These are phyloP conservation scores for Leccinum pellstonianum DNA, from an alignment of 768 basidiomycete species.

Conservation along the genomic window DNA sequence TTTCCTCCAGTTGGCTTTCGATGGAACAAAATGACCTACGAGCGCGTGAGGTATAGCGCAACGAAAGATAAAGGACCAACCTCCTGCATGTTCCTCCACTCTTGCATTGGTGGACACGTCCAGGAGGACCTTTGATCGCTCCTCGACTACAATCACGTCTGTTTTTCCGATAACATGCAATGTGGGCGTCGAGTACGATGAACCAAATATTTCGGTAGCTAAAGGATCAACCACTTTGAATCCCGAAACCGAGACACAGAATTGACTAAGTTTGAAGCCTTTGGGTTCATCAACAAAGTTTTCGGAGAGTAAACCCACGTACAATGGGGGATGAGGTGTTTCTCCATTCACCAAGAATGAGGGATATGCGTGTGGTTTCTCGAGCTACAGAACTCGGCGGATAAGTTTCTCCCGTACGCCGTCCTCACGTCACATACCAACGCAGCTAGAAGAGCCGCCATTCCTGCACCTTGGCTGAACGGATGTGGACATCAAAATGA, in stretches of 20 bases:
- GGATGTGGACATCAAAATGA: constrained; percentile 6
- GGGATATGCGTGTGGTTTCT: constrained; percentile 50
- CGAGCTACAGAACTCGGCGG: constrained; percentile 41
- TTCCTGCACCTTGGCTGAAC: constrained; percentile 70
- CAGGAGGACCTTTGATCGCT: constrained; percentile 60
- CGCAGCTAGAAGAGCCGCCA: constrained; percentile 69
- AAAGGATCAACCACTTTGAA: constrained; percentile 54
- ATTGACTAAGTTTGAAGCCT: constrained; percentile 45
- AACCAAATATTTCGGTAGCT: constrained; percentile 47
- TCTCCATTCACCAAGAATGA: constrained; percentile 63
- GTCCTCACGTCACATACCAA: constrained; percentile 46
- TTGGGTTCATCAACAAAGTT: not conserved
- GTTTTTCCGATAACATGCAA: constrained; percentile 76
- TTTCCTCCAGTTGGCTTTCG: constrained; percentile 70
- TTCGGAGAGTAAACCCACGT: constrained; percentile 21
- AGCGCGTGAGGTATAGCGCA: not conserved
- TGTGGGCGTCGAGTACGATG: constrained; percentile 64
- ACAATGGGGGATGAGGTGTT: constrained; percentile 77
- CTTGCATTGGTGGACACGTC: constrained; percentile 54
- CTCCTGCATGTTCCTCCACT: constrained; percentile 78
- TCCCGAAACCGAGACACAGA: constrained; percentile 75
- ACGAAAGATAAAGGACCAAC: constrained; percentile 41
- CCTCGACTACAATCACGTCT: constrained; percentile 72
- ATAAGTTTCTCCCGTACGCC: constrained; percentile 1
- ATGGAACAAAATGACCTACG: constrained; percentile 81